Evolutionary conservation across 2,329 filamentous ascomycete species (phyloP).

Genomic region (Dactylellina parvicollis): DNA sequence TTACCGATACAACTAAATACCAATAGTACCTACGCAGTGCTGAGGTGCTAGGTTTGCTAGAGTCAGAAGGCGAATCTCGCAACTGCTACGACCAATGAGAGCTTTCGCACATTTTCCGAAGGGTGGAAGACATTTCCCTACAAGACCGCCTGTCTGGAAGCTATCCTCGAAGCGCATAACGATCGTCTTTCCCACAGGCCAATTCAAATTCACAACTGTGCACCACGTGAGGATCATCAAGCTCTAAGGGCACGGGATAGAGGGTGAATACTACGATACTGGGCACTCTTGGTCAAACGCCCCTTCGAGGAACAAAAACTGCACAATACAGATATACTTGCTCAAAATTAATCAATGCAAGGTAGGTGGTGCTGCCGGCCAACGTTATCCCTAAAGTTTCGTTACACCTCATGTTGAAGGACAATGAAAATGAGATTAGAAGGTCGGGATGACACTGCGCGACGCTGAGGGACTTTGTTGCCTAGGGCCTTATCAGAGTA

Average conservation of each 20-base stretch:
- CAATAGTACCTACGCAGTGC: no score
- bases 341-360: not conserved
- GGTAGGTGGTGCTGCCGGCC: not conserved
- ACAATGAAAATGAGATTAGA: not conserved
- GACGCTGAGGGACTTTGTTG: conserved; percentile 29
- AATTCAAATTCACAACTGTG: conserved; percentile 15
- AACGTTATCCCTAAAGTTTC: conserved; percentile 18
- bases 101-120: conserved; percentile 22
- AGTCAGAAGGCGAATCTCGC: not conserved
- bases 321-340: not conserved
- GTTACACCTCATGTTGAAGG: not conserved
- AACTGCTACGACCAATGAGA: not conserved
- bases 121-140: conserved; percentile 2
- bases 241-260: conserved; percentile 13
- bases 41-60: not conserved
- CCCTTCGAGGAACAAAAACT: not conserved
- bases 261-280: conserved; percentile 35
- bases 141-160: conserved; percentile 6
- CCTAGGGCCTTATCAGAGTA: conserved; percentile 12
- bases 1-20: not conserved
- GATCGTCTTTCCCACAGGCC: not conserved
- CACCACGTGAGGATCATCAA: conserved; percentile 17
- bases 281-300: not conserved
- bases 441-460: not conserved
- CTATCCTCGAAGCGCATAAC: conserved; percentile 29